Evolutionary conservation across 2,329 filamentous ascomycete species (phyloP).

Genomic region (Microsporum audouinii): DNA sequence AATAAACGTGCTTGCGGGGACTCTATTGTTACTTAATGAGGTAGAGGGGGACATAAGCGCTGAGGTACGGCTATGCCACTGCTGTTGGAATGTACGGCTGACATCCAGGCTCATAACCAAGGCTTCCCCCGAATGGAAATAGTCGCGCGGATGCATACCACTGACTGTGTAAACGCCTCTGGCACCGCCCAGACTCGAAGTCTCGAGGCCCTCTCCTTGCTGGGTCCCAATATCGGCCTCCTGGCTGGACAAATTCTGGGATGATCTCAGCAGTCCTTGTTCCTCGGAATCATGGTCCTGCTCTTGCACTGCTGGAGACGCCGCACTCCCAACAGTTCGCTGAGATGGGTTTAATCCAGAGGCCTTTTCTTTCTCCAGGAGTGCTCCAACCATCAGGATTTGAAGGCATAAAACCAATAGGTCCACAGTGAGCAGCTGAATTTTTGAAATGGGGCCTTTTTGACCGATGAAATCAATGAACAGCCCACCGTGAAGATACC

Average conservation of each 20-base stretch:
- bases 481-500: conserved; percentile 51
- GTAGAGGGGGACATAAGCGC: conserved; percentile 16
- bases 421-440: conserved; percentile 44
- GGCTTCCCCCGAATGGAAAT: conserved; percentile 27
- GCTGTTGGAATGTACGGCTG: conserved; percentile 26
- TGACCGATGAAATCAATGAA: conserved; percentile 56
- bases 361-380: conserved; percentile 41
- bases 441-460: conserved; percentile 44
- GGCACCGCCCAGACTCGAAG: conserved; percentile 15
- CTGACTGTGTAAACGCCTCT: conserved; percentile 1
- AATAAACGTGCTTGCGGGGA: conserved; percentile 20
- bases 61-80: conserved; percentile 27
- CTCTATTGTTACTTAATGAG: conserved; percentile 20
- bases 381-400: conserved; percentile 45
- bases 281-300: conserved; percentile 53
- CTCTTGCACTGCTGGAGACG: conserved; percentile 12
- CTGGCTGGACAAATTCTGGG: conserved; percentile 14
- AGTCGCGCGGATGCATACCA: conserved; percentile 27
- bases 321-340: conserved; percentile 4
- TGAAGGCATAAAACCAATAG: conserved; percentile 44
- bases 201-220: background rate
- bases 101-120: conserved; percentile 30
- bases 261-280: conserved; percentile 39
- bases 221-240: background rate
- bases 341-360: conserved; percentile 20